Percentiles rank a stretch among this genome's conserved stretches.
Evolutionary conservation across 208 protist genomes (phyloP).

Genomic region (Vickermania spadyakhi): DNA sequence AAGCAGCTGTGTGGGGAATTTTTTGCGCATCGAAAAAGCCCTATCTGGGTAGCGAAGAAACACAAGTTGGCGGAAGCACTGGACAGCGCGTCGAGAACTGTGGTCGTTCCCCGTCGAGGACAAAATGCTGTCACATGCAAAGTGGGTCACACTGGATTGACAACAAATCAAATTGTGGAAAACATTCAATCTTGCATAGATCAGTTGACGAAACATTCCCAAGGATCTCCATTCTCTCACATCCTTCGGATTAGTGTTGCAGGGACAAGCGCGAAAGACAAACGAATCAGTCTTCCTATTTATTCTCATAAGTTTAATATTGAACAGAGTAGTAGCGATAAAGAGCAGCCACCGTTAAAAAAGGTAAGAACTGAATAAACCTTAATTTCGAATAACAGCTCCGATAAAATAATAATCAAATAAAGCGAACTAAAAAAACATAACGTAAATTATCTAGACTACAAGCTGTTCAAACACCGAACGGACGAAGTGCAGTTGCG

Average conservation of each 20-base stretch:
- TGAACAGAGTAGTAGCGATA: no score
- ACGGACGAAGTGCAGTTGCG: no score
- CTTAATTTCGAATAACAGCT: no score
- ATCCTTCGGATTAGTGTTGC: conserved; percentile 79
- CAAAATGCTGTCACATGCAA: conserved; percentile 65
- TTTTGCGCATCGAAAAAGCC: conserved; percentile 62
- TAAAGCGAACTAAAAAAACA: no score
- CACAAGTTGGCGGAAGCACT: conserved; percentile 34
- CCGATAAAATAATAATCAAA: no score
- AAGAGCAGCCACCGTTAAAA: no score
- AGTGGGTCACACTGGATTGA: conserved; percentile 71
- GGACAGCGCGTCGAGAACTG: conserved; percentile 33
- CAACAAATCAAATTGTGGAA: conserved; percentile 38
- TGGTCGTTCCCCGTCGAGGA: conserved; percentile 70
- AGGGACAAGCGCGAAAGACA: conserved; percentile 46
- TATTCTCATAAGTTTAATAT: conserved; percentile 52
- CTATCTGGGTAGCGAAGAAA: conserved; percentile 63
- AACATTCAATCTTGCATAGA: conserved; percentile 64
- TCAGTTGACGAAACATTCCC: conserved; percentile 42
- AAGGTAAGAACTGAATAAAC: no score
- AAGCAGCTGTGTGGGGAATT: conserved; percentile 80
- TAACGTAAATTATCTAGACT: no score
- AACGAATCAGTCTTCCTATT: conserved; percentile 62
- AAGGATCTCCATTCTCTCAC: conserved; percentile 32
- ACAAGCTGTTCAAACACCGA: no score